These are phyloP conservation scores for Limtongia smithiae DNA, from an alignment of 805 yeast species.

Conservation along the genomic window DNA sequence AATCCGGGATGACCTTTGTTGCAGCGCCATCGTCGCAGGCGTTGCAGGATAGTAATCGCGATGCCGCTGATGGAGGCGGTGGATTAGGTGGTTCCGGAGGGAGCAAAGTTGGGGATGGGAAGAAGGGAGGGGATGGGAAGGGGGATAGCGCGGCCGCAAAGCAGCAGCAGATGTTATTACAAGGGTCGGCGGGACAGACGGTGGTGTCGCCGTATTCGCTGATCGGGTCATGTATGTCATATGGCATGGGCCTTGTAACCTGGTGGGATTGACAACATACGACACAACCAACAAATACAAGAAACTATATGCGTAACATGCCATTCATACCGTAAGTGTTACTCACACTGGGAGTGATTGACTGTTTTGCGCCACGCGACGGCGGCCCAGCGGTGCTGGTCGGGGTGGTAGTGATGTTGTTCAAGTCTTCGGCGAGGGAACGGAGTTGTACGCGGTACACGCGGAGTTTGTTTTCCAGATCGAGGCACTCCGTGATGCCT, in stretches of 20 bases:
- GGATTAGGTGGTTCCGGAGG: background rate
- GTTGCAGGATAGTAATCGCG: too few species aligned
- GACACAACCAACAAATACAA: too few species aligned
- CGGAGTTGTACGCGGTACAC: constrained; percentile 22
- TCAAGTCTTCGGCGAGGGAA: constrained; percentile 1
- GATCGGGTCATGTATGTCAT: constrained; percentile 86
- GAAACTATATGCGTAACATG: background rate
- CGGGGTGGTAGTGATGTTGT: too few species aligned
- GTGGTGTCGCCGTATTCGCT: constrained; percentile 77
- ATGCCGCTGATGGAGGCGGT: background rate
- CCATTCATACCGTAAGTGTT: background rate
- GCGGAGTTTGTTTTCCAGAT: constrained; percentile 52
- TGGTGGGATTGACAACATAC: too few species aligned
- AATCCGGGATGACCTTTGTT: background rate
- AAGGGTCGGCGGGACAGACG: constrained; percentile 28
- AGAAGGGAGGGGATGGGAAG: constrained; percentile 9
- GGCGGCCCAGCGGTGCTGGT: too few species aligned
- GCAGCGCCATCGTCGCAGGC: background rate
- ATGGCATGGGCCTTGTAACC: constrained; percentile 92
- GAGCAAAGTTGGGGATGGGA: constrained; percentile 31
- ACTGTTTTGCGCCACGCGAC: too few species aligned
- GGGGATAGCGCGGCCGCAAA: constrained; percentile 2
- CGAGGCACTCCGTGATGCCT: constrained; percentile 53
- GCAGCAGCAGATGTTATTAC: constrained; percentile 10
- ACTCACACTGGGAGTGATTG: too few species aligned